Evolutionary conservation across 768 basidiomycete genomes (phyloP), one percentile per base, ranked within the genome.

Genomic region (Hortiboletus campestris): DNA sequence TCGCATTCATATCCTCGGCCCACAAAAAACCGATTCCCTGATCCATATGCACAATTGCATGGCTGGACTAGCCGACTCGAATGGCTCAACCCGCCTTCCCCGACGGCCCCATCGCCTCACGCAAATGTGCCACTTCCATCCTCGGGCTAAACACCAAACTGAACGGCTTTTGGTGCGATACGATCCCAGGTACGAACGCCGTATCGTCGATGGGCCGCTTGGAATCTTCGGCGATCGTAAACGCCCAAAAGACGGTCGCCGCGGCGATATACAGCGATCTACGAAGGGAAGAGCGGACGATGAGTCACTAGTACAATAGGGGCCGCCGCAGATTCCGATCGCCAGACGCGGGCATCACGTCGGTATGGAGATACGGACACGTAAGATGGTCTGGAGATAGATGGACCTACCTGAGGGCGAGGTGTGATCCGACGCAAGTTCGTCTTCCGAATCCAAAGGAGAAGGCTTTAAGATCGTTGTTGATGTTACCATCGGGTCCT

Each of bases 191-290:
- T 1, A 81, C 83, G 60, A 88, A 86, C 0, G 78, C 84, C 40
- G 79, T 72, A 7, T 79, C 77, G 65, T 89, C 83, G 40, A 89
- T 86, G 0, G 84, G 83, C 6, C 73, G 66, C 11, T 67, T 57
- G 0, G 78, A 74, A 57, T 85, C 82, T 28, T 78, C 63, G 1
- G 65, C 66, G 29, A 89, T 72, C 0, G 59, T 74, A 71, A 88
- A 88, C 0, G 84, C 78, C 84, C 84, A 88, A n/a, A 85, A 75
- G 7, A 83, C 62, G 16, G 85, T 73, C 0, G 84, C 84, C 0
- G 83, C 77, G 56, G 84, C 85, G 51, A 88, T 73, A 62, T 83
- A 85, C 5, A 88, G 72, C 2, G 86, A 87, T 14, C 84, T 82
- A 28, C 1, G 25, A 25, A 25, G 6, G 25, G 25, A 22, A 41